A percentile compares a stretch with the other conserved stretches of the same genome.
These are phyloP conservation scores for Paraglomus brasilianum DNA, from an alignment of 192 early-diverging fungal genomes.

Conservation along the genomic window DNA sequence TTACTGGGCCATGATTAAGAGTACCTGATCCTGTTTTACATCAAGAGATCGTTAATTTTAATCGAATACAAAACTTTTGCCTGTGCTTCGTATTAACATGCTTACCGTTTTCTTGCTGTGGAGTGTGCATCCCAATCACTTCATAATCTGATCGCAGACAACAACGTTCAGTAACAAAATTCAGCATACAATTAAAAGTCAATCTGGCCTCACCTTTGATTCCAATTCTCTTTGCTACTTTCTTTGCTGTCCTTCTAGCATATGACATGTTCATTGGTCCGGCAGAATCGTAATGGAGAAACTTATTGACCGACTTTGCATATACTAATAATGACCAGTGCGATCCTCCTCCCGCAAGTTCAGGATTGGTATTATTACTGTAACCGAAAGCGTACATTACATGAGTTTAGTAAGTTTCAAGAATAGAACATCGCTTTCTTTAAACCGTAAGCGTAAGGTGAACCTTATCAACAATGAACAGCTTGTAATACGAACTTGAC, in stretches of 20 bases:
- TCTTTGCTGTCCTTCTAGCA: not conserved
- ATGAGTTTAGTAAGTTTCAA: not conserved
- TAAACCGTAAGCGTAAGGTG: not conserved
- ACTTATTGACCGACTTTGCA: not conserved
- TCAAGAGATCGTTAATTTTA: not conserved
- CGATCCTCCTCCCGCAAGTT: constrained; percentile 3
- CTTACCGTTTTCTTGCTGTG: constrained; percentile 7
- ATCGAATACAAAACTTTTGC: not conserved
- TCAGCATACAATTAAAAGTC: not conserved
- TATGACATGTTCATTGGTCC: not conserved
- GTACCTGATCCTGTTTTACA: not conserved
- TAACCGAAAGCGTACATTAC: not conserved
- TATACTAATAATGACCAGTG: constrained; percentile 21
- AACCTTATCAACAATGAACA: not conserved
- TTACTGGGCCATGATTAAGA: not conserved
- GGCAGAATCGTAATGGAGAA: constrained; percentile 17
- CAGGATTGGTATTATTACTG: not conserved
- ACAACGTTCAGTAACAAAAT: not conserved
- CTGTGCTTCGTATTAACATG: no score
- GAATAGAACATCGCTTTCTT: no score
- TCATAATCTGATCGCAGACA: not conserved
- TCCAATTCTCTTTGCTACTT: not conserved
- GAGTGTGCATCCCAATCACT: not conserved
- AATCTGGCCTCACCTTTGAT: not conserved
- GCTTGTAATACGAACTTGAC: not conserved